Evolutionary conservation across 345 rosid species (phyloP).

Genomic region (Citrus trifoliata): DNA sequence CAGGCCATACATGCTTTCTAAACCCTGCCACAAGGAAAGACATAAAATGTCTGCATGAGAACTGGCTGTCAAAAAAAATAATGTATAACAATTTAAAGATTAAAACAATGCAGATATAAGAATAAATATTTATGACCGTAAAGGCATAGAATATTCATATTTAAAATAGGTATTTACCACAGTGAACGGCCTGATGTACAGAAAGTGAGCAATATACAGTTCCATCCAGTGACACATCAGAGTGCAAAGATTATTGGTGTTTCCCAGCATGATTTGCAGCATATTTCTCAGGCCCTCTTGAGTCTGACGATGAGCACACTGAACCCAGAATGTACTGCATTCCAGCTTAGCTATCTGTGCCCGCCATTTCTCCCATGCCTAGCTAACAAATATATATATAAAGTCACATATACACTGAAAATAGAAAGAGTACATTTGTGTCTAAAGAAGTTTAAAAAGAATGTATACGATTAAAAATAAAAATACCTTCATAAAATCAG

Average conservation of each 20-base stretch:
- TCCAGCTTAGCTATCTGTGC: slow-evolving; percentile 78
- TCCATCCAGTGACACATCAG: slow-evolving; percentile 82
- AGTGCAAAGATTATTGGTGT: slow-evolving; percentile 43
- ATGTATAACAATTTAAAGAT: slow-evolving; percentile 2
- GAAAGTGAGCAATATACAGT: slow-evolving; percentile 72
- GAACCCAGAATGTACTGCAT: slow-evolving; percentile 83
- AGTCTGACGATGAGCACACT: slow-evolving; percentile 77
- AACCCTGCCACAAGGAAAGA: slow-evolving; percentile 52
- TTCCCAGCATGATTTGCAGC: slow-evolving; percentile 90
- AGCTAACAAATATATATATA: slow-evolving; percentile 8
- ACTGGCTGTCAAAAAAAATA: background rate
- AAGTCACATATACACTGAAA: background rate
- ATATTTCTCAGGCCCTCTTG: slow-evolving; percentile 85
- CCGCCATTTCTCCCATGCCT: slow-evolving; percentile 99
- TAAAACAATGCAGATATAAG: background rate
- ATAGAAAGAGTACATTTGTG: background rate
- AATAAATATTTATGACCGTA: background rate
- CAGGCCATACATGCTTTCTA: slow-evolving; percentile 83
- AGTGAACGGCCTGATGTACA: slow-evolving; percentile 85
- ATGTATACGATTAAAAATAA: slow-evolving; percentile 3
- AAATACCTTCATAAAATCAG: slow-evolving; percentile 89
- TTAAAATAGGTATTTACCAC: slow-evolving; percentile 39
- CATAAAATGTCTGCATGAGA: slow-evolving; percentile 9
- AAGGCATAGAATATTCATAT: background rate
- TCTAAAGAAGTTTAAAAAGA: background rate